These are phyloP conservation scores for Rhizophora apiculata DNA, from an alignment of 345 rosid species.

Conservation along the genomic window DNA sequence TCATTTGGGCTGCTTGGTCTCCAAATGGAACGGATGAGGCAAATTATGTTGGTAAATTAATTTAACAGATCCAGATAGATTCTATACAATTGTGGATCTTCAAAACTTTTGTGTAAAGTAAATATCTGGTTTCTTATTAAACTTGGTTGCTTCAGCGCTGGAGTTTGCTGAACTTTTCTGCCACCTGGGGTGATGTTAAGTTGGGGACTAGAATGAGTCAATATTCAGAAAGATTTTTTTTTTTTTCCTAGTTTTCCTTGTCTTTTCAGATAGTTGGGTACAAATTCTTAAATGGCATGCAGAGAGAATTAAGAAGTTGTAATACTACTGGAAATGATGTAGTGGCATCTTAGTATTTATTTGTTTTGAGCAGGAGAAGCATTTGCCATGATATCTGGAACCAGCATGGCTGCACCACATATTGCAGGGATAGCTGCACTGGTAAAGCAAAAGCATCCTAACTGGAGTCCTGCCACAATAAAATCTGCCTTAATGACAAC, in stretches of 20 bases:
- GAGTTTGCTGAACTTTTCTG: not conserved
- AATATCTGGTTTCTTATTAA: not conserved
- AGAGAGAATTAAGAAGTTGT: too few species aligned
- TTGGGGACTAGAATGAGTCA: too few species aligned
- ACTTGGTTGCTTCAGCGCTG: conserved; percentile 1
- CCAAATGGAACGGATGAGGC: conserved; percentile 96
- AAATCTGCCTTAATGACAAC: conserved; percentile 98
- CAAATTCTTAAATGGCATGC: too few species aligned
- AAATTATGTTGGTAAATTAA: conserved; percentile 67
- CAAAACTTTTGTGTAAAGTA: not conserved
- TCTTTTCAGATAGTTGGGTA: too few species aligned
- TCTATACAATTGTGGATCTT: not conserved
- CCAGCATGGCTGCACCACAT: conserved; percentile 99
- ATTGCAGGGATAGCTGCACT: conserved; percentile 99
- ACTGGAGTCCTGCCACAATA: conserved; percentile 97
- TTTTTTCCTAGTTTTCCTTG: too few species aligned
- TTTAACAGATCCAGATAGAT: not conserved
- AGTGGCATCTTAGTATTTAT: not conserved
- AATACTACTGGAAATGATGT: too few species aligned
- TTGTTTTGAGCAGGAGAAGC: conserved; percentile 69
- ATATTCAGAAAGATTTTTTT: too few species aligned
- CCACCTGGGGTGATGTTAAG: not conserved
- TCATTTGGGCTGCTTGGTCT: conserved; percentile 99
- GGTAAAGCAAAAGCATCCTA: conserved; percentile 90
- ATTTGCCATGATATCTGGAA: conserved; percentile 94